Evolutionary conservation across 164 flowering plant species (phyloP).

Genomic region (Houttuynia cordata): DNA sequence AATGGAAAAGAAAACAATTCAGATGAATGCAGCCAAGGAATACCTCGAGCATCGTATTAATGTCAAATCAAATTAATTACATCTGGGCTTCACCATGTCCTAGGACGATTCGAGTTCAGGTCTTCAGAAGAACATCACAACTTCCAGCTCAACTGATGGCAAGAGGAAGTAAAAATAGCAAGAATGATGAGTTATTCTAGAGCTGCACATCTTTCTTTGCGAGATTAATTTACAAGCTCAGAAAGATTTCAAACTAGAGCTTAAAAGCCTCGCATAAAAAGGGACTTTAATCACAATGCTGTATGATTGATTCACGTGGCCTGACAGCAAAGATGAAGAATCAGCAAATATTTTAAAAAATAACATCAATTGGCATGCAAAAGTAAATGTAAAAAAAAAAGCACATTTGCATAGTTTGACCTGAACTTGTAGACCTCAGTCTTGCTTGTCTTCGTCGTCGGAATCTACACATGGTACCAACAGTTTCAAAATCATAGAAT

Average conservation of each 20-base stretch:
- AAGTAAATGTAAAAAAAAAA: no score
- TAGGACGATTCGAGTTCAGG: neutral
- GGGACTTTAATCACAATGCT: neutral
- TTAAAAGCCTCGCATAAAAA: neutral
- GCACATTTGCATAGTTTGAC: no score
- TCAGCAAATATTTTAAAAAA: no score
- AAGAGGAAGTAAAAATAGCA: neutral
- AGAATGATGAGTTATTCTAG: neutral
- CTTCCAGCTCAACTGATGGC: neutral
- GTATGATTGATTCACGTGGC: no score
- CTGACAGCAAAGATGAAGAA: no score
- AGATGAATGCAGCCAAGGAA: no score
- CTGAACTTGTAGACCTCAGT: no score
- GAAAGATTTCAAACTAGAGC: neutral
- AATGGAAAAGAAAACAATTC: no score
- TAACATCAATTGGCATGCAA: no score
- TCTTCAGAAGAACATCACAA: neutral
- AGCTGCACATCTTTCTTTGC: neutral
- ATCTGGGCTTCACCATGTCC: neutral
- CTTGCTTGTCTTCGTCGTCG: constrained; percentile 62
- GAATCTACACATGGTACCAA: constrained; percentile 46
- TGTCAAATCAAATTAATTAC: no score
- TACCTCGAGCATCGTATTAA: no score
- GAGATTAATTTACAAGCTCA: neutral
- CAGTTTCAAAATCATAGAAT: constrained; percentile 1